phyloP scores from a whole-genome alignment of 768 basidiomycete genomes.

The Suillus sp. region DNA sequence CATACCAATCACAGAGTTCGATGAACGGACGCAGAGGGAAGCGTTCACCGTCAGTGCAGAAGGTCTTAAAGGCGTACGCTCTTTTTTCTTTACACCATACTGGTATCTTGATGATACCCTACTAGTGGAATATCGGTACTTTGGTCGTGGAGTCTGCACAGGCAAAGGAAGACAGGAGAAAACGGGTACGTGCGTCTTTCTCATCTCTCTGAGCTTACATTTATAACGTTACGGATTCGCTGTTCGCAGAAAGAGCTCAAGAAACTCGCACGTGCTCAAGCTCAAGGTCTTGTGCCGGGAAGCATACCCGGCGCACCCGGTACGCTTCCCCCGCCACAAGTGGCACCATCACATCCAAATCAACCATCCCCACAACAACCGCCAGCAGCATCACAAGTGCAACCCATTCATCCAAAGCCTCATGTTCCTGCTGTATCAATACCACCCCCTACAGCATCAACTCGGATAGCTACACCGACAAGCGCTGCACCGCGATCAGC shows the following conservation, averaged over 20 bases:
- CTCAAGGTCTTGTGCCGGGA: conserved; percentile 30
- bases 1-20: conserved; percentile 62
- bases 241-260: conserved; percentile 67
- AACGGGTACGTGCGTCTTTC: conserved; percentile 54
- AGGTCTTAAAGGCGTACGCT: conserved; percentile 70
- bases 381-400: conserved; percentile 18
- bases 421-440: conserved; percentile 36
- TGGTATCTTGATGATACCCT: conserved; percentile 19
- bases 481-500: conserved; percentile 34
- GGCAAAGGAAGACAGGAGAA: conserved; percentile 76
- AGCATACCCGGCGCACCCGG: conserved; percentile 26
- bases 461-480: conserved; percentile 34
- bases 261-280: conserved; percentile 60
- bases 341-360: conserved; percentile 27
- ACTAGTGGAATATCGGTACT: conserved; percentile 66
- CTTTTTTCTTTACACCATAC: conserved; percentile 17
- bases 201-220: conserved; percentile 13
- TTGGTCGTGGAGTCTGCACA: conserved; percentile 70
- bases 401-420: conserved; percentile 26
- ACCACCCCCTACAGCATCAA: conserved; percentile 31
- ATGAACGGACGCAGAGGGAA: conserved; percentile 65
- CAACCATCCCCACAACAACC: conserved; percentile 28
- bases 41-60: conserved; percentile 75
- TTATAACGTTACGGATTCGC: conserved; percentile 14
- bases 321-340: conserved; percentile 38